Evolutionary conservation across 192 early-diverging fungal species (phyloP), one percentile per base, ranked within the genome.

Genomic region (Lunasporangiospora selenospora): DNA sequence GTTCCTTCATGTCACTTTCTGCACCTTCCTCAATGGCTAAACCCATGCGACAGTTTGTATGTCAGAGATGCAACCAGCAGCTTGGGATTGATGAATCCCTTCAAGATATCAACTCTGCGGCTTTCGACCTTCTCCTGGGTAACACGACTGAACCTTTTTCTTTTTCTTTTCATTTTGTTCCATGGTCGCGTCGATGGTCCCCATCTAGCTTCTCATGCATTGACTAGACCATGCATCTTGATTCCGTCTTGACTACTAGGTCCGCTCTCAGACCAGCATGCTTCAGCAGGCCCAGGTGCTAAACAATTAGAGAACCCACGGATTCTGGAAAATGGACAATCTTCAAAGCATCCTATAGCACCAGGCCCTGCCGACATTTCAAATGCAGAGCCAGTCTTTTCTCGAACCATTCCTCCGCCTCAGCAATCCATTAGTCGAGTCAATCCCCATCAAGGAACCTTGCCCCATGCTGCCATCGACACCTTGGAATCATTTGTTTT

Each of bases 81-180:
- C 75, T 91, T 11, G 76, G 75, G 30, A 79, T 90, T 19, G 88
- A 91, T 32, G 84, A 88, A 31, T 89, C 87, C 16, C 44, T 91
- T 16, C 56, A 77, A 36, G 85, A 87, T 56, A 58, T 87, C 27
- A 77, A 79, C 39, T 59, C 64, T 24, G 53, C 78, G 8, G 63
- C 84, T 2, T 67, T 75, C 7, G 87, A 89, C 44, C 71, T 86
- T 13, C 58, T 87, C 11, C 50, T 87, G 19, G 85, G 86, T 87
- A 64, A 50, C n/a, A n/a, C 46, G 46, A n/a, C 36, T 1, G 27
- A 13, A 31, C 41, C 12, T 5, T 55, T 64, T 19, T 13, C 30
- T 62, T 37, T 56, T 31, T 32, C 6, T 55, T 30, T 27, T 24
- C 16, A 9, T 44, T 36, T n/a, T 57, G 33, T 41, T 31, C 0